Percentiles rank a stretch among this genome's conserved stretches.
Conservation (phyloP, 352 stramenopile genomes). For the Phytophthora macrochlamydospora region DNA sequence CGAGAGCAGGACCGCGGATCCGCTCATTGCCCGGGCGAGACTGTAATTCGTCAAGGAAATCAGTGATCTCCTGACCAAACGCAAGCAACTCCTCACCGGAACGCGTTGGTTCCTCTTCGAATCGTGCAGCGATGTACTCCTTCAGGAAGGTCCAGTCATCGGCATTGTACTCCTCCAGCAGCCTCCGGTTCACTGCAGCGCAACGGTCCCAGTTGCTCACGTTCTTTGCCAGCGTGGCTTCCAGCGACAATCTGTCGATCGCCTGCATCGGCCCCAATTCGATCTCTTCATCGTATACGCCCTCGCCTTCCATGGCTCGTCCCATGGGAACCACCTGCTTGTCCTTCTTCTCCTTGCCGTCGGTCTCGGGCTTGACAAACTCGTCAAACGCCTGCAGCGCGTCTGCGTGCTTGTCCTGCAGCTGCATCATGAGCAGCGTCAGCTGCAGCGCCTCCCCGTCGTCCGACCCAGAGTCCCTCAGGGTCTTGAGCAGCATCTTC, state of each 20-base stretch:
- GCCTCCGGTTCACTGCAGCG: conserved; percentile 52
- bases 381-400: conserved; percentile 80
- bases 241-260: conserved; percentile 75
- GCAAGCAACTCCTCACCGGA: conserved; percentile 29
- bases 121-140: conserved; percentile 60
- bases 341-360: conserved; percentile 23
- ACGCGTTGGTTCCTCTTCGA: conserved; percentile 32
- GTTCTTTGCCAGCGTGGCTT: conserved; percentile 62
- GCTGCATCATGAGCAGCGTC: conserved; percentile 72
- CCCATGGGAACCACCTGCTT: conserved; percentile 38
- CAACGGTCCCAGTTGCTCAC: conserved; percentile 60
- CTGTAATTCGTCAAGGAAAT: conserved; percentile 53
- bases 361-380: conserved; percentile 42
- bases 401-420: conserved; percentile 67
- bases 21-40: conserved; percentile 49
- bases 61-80: conserved; percentile 29
- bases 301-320: conserved; percentile 70
- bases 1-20: conserved; percentile 74
- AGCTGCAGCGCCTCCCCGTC: conserved; percentile 79
- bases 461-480: conserved; percentile 56
- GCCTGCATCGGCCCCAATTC: conserved; percentile 81
- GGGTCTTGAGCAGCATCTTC: conserved; percentile 82
- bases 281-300: conserved; percentile 84
- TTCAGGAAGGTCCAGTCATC: conserved; percentile 87
- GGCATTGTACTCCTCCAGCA: conserved; percentile 74